phyloP scores from a whole-genome alignment of 1,284 basidiomycete genomes.

The Fomitopsis schrenkii region DNA sequence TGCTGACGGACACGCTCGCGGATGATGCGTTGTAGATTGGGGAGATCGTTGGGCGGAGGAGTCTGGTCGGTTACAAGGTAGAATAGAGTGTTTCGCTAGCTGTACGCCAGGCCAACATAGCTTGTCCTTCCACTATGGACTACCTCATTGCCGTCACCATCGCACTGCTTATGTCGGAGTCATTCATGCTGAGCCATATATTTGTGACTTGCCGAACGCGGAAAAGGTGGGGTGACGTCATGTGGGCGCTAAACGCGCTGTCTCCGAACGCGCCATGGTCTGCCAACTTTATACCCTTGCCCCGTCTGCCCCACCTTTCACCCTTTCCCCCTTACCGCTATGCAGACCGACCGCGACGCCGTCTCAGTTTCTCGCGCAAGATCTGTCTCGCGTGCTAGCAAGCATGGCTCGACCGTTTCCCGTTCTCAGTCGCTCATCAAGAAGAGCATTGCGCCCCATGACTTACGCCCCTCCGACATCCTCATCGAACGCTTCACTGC shows the following conservation, averaged over 20 bases:
- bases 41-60: constrained; percentile 85
- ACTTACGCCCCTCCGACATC: constrained; percentile 92
- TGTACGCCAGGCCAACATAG: background rate
- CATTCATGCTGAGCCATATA: background rate
- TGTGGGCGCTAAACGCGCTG: background rate
- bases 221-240: constrained; percentile 4
- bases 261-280: background rate
- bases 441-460: constrained; percentile 86
- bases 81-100: constrained; percentile 39
- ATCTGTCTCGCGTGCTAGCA: constrained; percentile 61
- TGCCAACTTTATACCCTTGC: background rate
- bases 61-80: constrained; percentile 80
- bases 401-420: constrained; percentile 64
- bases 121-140: background rate
- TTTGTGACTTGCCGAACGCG: background rate
- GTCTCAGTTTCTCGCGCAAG: constrained; percentile 63
- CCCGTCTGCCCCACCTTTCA: background rate
- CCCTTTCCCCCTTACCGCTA: constrained; percentile 7
- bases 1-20: background rate
- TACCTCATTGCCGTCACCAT: background rate
- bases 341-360: constrained; percentile 35
- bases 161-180: background rate
- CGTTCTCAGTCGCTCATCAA: constrained; percentile 83
- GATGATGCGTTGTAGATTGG: constrained; percentile 59
- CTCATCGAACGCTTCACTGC: constrained; percentile 94